phyloP scores from a whole-genome alignment of 2,329 filamentous ascomycete genomes.

The Polychaeton citri region DNA sequence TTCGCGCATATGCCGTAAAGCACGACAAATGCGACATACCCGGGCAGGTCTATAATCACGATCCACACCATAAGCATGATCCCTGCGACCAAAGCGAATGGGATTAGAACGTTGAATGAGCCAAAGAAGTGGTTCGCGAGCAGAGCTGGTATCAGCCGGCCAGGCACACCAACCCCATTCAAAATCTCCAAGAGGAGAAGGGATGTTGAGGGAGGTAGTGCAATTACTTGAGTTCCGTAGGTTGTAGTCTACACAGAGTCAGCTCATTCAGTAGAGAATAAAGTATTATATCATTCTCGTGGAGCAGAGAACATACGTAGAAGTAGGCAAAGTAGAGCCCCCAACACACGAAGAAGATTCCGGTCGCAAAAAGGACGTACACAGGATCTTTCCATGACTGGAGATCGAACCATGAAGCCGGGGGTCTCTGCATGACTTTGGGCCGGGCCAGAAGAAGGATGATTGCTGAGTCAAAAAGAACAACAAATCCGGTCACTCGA shows the following conservation, averaged over 20 bases:
- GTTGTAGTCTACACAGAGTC: too few relatives aligned
- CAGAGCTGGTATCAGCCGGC: constrained; percentile 35
- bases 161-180: constrained; percentile 40
- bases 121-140: constrained; percentile 39
- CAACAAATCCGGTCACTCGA: constrained; percentile 41
- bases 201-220: constrained; percentile 32
- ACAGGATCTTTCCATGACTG: constrained; percentile 22
- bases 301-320: too few relatives aligned
- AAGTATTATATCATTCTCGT: too few relatives aligned
- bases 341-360: constrained; percentile 12
- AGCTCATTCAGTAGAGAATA: too few relatives aligned
- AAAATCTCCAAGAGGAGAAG: constrained; percentile 41
- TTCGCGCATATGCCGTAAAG: too few relatives aligned
- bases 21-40: too few relatives aligned
- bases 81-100: constrained; percentile 29
- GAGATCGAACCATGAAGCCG: constrained; percentile 24
- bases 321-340: constrained; percentile 9
- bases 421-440: constrained; percentile 18
- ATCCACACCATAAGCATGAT: constrained; percentile 42
- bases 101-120: constrained; percentile 39
- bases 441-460: too few relatives aligned
- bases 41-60: constrained; percentile 37
- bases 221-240: constrained; percentile 15
- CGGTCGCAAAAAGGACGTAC: constrained; percentile 19
- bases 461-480: constrained; percentile 25